phyloP scores from a whole-genome alignment of 2,329 filamentous ascomycete genomes.

The Sporothrix protearum region DNA sequence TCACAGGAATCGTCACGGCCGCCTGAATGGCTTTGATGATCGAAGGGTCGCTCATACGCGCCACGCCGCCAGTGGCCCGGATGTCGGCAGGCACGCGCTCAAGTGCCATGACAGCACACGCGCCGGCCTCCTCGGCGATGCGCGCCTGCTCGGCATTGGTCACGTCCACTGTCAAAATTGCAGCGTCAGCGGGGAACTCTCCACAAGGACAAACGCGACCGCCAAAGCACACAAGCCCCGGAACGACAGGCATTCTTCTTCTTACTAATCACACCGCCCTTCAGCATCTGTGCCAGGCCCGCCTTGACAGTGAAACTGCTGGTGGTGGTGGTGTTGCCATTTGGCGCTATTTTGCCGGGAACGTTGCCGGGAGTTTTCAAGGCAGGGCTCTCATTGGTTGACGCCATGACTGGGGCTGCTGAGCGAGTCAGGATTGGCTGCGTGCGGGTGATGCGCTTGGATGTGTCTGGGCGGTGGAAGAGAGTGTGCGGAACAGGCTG shows the following conservation, averaged over 20 bases:
- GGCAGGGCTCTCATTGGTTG: constrained; percentile 19
- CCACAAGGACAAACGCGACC: too few relatives aligned
- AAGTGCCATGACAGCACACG: constrained; percentile 95
- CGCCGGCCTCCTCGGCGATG: constrained; percentile 95
- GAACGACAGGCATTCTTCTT: neutral
- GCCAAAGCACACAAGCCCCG: neutral
- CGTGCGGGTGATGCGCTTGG: neutral
- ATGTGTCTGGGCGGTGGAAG: neutral
- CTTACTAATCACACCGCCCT: constrained; percentile 86
- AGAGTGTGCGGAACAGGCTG: neutral
- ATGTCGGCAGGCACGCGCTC: constrained; percentile 98
- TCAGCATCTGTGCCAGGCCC: constrained; percentile 94
- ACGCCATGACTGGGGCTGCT: constrained; percentile 17
- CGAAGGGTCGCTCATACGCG: constrained; percentile 90
- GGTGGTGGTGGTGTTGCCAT: constrained; percentile 32
- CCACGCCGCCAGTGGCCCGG: constrained; percentile 84
- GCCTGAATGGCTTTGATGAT: constrained; percentile 96
- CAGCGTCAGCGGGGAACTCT: neutral
- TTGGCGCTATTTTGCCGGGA: constrained; percentile 23
- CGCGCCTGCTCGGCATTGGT: constrained; percentile 89
- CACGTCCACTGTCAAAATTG: constrained; percentile 74
- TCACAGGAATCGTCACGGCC: constrained; percentile 94
- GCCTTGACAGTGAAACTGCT: constrained; percentile 82
- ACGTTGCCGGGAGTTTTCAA: constrained; percentile 19
- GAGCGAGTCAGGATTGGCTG: constrained; percentile 16